Evolutionary conservation across 2,329 filamentous ascomycete genomes (phyloP), one percentile per base, ranked within the genome.

Genomic region (Ceratocystis harringtonii): DNA sequence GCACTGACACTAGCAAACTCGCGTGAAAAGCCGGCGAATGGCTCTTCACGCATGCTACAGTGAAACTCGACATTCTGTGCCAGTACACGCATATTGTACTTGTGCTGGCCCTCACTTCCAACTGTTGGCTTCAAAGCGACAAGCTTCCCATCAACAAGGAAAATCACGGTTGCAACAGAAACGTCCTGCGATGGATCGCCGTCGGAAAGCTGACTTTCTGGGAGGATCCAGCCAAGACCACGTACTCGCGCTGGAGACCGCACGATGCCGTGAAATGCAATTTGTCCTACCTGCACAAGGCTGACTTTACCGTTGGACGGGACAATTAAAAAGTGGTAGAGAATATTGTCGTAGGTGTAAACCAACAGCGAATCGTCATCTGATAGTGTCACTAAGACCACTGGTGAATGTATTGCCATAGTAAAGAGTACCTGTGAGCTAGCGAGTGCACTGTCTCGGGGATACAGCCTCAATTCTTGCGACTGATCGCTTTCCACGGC

Each of bases 31-130:
- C 67, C 70, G 67, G 70, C 77, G 68, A 76, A 70, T 5, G 84
- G 84, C 71, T 95, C 89, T 72, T 99, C 94, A 69, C 92, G 86
- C 84, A 95, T 95, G 70, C 94, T 84, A 64, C 87, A 87, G 73
- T 96, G 96, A 71, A 94, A 97, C 74, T 99, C 94, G 50, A 97
- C 91, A 71, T 95, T 95, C 71, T 96, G 90, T 12, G 92, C 91
- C 72, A 99, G 88, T 67, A 97, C 88, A 8, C 92, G 88, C 94
- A 99, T 99, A 72, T 97, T 92, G 72, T 99, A 99, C 77, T 96
- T 97, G 63, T 96, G 80, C 70, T 91, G 88, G 4, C 89, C 89
- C 55, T 88, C 84, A 61, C 89, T 88, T 63, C 89, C 92, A 4
- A 90, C 79, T 0, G 90, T 92, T 1, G 94, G 92, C 69, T 95